Evolutionary conservation across 2,329 filamentous ascomycete species (phyloP), one percentile per base, ranked within the genome.

Genomic region (Penicillium paneum): DNA sequence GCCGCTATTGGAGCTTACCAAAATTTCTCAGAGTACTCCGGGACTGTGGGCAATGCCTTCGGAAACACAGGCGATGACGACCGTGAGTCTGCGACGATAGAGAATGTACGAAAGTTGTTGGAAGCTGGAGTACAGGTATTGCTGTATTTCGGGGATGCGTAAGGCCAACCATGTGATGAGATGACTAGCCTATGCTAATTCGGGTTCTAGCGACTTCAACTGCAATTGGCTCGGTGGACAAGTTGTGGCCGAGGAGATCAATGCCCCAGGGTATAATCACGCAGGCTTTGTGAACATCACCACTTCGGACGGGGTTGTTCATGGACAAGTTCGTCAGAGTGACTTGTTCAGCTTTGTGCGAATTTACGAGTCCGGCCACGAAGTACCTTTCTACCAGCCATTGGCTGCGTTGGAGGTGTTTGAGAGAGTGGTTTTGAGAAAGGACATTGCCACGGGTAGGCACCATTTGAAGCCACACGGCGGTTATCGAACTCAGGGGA

Each of bases 141-240:
- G 24, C 35, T 49, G 26, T 49, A 49, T 17, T 49, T 49, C 15
- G 46, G 46, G 24, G 46, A 49, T 13, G 46, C 46, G 46, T 49
- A 11, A 41, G 46, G 13, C 3, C 5, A 28, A 8, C 44, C 1
- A 35, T 11, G 2, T 1, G 15, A 13, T 47, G 4, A 10, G 15
- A 28, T 44, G 5, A 15, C 13, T 19, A 26, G n/a, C 15, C 21
- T 4, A 8, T 8, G 26, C 35, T 49, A 13, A 49, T 24, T 24
- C 2, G 4, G 6, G 13, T 6, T 41, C 7, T 6, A 49, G 46
- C 4, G 46, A 49, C 10, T 49, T 17, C 13, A 49, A 49, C 28
- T 49, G 46, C 26, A 49, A 49, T 15, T 49, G 46, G 46, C 46
- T 49, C 12, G 46, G 46, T 31, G 46, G 46, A 24, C 35, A 49